Evolutionary conservation across 192 early-diverging fungal species (phyloP), one percentile per base, ranked within the genome.

Genomic region (Neocallimastix lanati): DNA sequence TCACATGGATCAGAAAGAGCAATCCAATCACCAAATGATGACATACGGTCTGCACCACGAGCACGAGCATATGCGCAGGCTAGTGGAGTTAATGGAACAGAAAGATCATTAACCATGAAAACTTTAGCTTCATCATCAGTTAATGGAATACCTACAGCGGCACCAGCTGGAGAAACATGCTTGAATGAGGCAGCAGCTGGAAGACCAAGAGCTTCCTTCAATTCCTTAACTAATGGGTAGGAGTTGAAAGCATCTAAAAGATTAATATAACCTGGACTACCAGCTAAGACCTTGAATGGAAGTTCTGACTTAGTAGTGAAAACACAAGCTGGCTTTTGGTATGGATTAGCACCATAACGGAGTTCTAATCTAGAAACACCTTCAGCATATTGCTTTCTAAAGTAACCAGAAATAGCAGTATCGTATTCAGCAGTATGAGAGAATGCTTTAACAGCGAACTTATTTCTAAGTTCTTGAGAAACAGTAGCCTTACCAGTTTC

Each of bases 151-250:
- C 92, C 96, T 78, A 99, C 93, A 77, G 97, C 96, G 36, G 96
- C 97, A 82, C 97, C 97, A 77, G 97, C 97, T 29, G 97, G 97
- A 36, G 95, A 96, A 38, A 98, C 96, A 84, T 99, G 97, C 88
- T 99, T 98, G 92, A 99, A 99, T 50, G 95, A 98, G 77, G 96
- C 96, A 77, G 96, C 96, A 35, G 97, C 97, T 37, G 97, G 92
- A 78, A 96, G 83, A n/a, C 90, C 90, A 13, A 94, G 88, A 28
- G 96, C 94, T 76, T 87, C 82, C 80, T 91, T 89, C 36, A 99
- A 91, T 83, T 99, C 97, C 90, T 98, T 98, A 82, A 99, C 97
- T 78, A 99, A 88, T 30, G 94, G 96, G 95, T 95, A 99, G 28
- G 94, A 87, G 87, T 98, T 98, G 21, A 99, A 87, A 18, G 97